Conservation (phyloP, 163 green algal genomes). For the Scenedesmus sp. region DNA sequence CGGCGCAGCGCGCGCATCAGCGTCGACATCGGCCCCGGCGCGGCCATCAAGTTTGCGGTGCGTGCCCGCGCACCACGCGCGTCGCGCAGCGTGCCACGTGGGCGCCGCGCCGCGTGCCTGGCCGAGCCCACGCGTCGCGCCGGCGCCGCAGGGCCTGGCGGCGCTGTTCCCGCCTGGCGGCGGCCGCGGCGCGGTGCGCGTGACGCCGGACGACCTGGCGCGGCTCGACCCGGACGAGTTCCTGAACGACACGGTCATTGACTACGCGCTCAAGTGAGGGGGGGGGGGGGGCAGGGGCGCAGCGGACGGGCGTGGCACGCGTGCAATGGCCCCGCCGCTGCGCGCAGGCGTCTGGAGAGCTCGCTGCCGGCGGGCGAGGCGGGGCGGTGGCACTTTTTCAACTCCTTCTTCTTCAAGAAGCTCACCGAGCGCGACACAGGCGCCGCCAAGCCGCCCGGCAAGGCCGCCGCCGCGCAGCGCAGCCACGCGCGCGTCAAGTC, state of each 20-base stretch:
- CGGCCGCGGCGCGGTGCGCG: slow-evolving; percentile 23
- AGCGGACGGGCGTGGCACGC: too few species aligned
- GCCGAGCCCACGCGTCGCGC: too few species aligned
- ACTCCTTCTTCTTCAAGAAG: slow-evolving; percentile 97
- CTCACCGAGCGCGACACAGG: slow-evolving; percentile 68
- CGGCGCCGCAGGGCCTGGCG: slow-evolving; percentile 17
- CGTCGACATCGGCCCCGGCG: slow-evolving; percentile 3
- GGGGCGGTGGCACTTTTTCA: slow-evolving; percentile 89
- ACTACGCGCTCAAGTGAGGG: slow-evolving; percentile 82
- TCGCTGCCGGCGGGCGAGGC: slow-evolving; percentile 20
- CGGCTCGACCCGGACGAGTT: slow-evolving; percentile 83
- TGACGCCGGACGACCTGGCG: slow-evolving; percentile 73
- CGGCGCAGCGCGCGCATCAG: not conserved
- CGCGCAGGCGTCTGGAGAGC: slow-evolving; percentile 63
- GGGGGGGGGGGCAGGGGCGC: not conserved
- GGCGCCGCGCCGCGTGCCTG: not conserved
- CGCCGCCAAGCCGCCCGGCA: slow-evolving; percentile 1
- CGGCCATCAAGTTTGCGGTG: slow-evolving; percentile 15
- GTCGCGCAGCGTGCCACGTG: too few species aligned
- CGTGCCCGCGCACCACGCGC: too few species aligned
- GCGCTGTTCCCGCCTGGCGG: slow-evolving; percentile 19
- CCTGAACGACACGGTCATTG: slow-evolving; percentile 93
- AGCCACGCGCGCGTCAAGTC: slow-evolving; percentile 83
- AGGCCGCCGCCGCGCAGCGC: not conserved
- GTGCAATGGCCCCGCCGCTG: too few species aligned